Conservation (phyloP, 2,329 filamentous ascomycete genomes). For the Sporothrix schenckii region DNA sequence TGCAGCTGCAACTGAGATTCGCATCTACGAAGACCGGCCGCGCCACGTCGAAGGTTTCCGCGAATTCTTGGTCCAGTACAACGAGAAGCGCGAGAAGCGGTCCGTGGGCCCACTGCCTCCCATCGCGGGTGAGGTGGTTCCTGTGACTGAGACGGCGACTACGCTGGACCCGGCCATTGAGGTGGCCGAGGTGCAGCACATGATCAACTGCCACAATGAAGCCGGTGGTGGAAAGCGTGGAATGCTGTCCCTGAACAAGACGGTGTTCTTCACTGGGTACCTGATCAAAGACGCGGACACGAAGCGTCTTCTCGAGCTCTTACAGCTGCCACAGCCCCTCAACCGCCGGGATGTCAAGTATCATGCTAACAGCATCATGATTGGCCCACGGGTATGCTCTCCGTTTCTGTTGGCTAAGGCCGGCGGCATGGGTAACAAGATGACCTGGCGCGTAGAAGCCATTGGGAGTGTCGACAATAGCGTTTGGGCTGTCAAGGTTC, state of each 20-base stretch:
- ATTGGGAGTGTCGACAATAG: constrained; percentile 74
- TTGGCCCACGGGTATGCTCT: constrained; percentile 76
- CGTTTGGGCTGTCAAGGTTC: constrained; percentile 83
- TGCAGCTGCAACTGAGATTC: constrained; percentile 76
- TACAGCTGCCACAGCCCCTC: constrained; percentile 62
- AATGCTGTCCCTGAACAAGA: constrained; percentile 75
- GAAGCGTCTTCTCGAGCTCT: constrained; percentile 71
- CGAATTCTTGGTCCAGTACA: constrained; percentile 80
- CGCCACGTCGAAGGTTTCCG: constrained; percentile 79
- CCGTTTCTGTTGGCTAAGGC: constrained; percentile 76
- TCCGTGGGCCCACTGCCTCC: constrained; percentile 54
- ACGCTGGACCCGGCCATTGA: constrained; percentile 77
- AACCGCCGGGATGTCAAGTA: constrained; percentile 70
- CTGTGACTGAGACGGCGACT: constrained; percentile 75
- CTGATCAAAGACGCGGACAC: constrained; percentile 74
- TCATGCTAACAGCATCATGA: constrained; percentile 88
- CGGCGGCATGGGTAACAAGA: constrained; percentile 80
- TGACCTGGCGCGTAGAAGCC: constrained; percentile 81
- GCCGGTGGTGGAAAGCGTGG: constrained; percentile 50
- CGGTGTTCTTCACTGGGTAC: constrained; percentile 90
- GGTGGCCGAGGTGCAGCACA: constrained; percentile 80
- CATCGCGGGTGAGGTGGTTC: constrained; percentile 78
- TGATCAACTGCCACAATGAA: constrained; percentile 85
- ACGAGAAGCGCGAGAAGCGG: constrained; percentile 48
- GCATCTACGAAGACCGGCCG: constrained; percentile 69